Base-by-base conservation (phyloP, 2,329 filamentous ascomycete species). In the Colletotrichum shisoi region DNA sequence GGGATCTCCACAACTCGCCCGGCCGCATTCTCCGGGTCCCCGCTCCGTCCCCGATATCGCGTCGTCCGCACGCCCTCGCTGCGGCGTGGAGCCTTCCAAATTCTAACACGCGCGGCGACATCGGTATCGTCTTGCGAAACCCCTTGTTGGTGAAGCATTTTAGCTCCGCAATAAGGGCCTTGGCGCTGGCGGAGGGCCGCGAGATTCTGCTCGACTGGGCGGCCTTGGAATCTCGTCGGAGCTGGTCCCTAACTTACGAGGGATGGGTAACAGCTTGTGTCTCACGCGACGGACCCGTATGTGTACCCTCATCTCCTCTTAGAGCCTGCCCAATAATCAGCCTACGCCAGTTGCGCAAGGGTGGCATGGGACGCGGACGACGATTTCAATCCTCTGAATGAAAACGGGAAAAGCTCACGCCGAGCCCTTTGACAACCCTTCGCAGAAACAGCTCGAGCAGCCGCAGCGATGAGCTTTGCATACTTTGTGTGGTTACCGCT, bases 1-100 rank as follows among this genome's bases (percentile, higher is more conserved):
- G 83, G 84, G 17, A 88, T 71, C 59, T 87, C 82, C 70, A 86
- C 85, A 76, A 86, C 85, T 0, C 79, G 79, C 24, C 79, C 75
- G 1, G 81, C 83, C 3, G 78, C 84, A 71, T 86, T 84, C 0
- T 70, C 69, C 3, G 84, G 81, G 66, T 87, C 84, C 3, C 84
- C 84, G 79, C 57, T 85, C 51, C 42, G 62, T 62, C n/a, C 57
- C 62, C 34, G 13, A 17, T 27, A 62, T 48, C 44, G 21, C 31
- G n/a, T 53, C 13, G 17, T 17, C 19, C 9, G 24, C 57, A 19
- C 27, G 15, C 51, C 24, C 9, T 19, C 15, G 34, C 27, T 8
- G 27, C 49, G 17, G 49, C 63, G 8, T 52, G 40, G 44, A 56
- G n/a, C 9, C 13, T 40, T 3, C 44, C 31, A 24, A 51, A 51